Base-by-base conservation (phyloP, 805 yeast species). In the Tanozyma kutaoensis region DNA sequence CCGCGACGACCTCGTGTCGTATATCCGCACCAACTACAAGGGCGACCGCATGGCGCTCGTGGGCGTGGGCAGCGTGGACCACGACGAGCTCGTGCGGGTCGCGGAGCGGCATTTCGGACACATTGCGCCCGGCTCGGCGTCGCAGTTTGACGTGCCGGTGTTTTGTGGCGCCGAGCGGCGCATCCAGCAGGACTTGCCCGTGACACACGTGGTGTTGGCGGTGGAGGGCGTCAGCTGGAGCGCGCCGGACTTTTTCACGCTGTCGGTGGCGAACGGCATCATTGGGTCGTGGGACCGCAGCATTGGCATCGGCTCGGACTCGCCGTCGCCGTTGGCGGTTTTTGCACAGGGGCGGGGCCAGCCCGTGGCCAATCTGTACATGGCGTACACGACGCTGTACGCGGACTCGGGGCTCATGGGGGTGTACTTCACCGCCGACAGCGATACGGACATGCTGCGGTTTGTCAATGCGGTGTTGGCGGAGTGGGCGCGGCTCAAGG, bases 361-460 rank as follows among this genome's bases (percentile, higher is more conserved):
- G 12, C 79, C 84, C 3, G 58, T 85, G 32, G 95, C 96, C 30
- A 91, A 91, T 56, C 80, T 95, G 6, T 91, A 77, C 58, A 79
- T 85, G 94, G 84, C 95, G 5, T 91, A 88, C 57, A 81, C 95
- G 17, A 91, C 99, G 2, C 81, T 95, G 1, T 91, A 91, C 55
- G 86, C 95, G 8, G 99, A 91, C 55, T 80, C 95, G 9, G 99
- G 99, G 7, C 60, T 91, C 28, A 88, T 96, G 96, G 99, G 99
- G 20, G 77, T 88, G 42, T 91, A 91, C 49, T 65, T 91, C 33
- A 82, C 84, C 6, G 72, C 93, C 14, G 95, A 88, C 40, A 76
- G 74, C 45, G 67, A 66, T 36, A 66, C 73, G 17, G 62, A 79
- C 37, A 61, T 81, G 40, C 72, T 69, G 37, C 62, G 69, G 21